Evolutionary conservation across 352 stramenopile species (phyloP), one percentile per base, ranked within the genome.

Genomic region (Phytophthora meadii): DNA sequence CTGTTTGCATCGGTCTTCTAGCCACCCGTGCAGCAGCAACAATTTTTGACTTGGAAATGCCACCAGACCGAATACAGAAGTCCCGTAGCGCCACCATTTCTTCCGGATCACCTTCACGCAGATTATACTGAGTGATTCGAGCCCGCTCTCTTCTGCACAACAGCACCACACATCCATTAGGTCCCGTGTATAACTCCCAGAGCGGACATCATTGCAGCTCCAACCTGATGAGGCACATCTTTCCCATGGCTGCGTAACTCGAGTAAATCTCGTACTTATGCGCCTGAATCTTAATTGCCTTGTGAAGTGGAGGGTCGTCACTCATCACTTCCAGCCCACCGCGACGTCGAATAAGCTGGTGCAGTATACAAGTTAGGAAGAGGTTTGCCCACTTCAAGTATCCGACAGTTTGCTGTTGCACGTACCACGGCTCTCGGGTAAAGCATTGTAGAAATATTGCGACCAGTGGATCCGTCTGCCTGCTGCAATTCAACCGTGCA

Each of bases 231-330:
- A 93, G 82, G 82, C 77, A 19, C 15, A 89, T 60, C 41, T 90
- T 93, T 52, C 85, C 85, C 25, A 84, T 68, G 6, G 58, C 37
- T 27, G 82, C 46, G 36, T 87, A 83, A 32, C 85, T 89, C 50
- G 82, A 93, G 67, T 92, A 93, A 22, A 92, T 65, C 59, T 91
- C 82, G 60, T 84, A 76, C 47, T 67, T 68, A 60, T 81, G 74
- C n/a, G 67, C 48, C 51, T 74, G 66, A 30, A 89, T 51, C 50
- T 77, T 79, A 24, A 91, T 45, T 19, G 82, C 81, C 54, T 87
- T 88, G 59, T 60, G 80, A 49, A 88, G 49, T 37, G 70, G 69
- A 36, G 81, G 78, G 41, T 81, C 65, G 9, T 89, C 78, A 10
- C 70, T 83, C 47, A 76, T 73, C 41, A 89, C 40, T 48, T 89